Percentiles rank a stretch among this genome's conserved stretches.
phyloP scores from a whole-genome alignment of 2,329 filamentous ascomycete species.

The Alternaria viburni region DNA sequence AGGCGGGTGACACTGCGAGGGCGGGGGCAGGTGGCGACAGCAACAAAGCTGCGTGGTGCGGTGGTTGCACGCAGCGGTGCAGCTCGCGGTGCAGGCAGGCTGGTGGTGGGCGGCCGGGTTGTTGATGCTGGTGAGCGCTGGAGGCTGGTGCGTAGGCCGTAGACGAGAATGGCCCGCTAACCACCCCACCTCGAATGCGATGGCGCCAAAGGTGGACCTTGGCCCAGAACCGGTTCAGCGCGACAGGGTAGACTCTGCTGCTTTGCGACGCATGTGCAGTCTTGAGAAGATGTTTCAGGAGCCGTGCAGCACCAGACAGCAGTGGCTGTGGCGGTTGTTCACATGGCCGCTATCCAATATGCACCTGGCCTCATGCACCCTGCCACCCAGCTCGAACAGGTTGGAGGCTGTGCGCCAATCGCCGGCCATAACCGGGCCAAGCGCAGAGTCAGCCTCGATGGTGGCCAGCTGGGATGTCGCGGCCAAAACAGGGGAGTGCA shows the following conservation, averaged over 20 bases:
- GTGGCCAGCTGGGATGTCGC: constrained; percentile 23
- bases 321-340: constrained; percentile 42
- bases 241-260: constrained; percentile 12
- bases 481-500: constrained; percentile 26
- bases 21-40: constrained; percentile 29
- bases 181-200: constrained; percentile 32
- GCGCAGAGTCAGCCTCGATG: constrained; percentile 36
- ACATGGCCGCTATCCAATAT: constrained; percentile 29
- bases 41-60: constrained; percentile 38
- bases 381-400: constrained; percentile 18
- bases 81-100: constrained; percentile 12
- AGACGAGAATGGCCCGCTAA: constrained; percentile 9
- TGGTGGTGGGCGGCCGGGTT: constrained; percentile 4
- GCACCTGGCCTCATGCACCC: constrained; percentile 26
- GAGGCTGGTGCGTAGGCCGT: constrained; percentile 6
- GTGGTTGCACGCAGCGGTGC: constrained; percentile 33
- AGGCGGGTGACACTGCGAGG: constrained; percentile 18
- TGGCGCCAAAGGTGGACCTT: constrained; percentile 7
- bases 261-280: constrained; percentile 8
- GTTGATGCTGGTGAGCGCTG: constrained; percentile 17
- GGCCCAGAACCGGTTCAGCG: constrained; percentile 18
- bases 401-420: constrained; percentile 34
- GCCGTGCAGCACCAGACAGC: constrained; percentile 20
- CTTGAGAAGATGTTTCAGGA: constrained; percentile 37
- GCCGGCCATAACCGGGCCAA: constrained; percentile 36